Conservation (phyloP, 1,139 yeast species). For the Yamadazyma pseudoaaseri region DNA sequence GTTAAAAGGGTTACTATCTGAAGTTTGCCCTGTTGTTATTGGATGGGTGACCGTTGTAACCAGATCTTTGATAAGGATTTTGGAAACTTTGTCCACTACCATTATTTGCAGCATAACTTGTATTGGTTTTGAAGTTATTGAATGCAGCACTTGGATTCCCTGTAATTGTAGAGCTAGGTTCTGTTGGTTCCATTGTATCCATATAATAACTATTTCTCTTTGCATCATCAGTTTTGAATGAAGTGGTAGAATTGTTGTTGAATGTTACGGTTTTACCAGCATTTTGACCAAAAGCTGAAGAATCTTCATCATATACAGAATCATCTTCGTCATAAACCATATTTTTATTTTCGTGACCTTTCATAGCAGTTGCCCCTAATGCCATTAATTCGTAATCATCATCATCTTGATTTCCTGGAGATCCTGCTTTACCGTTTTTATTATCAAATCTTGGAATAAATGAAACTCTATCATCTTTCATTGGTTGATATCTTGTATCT, state of each 20-base stretch:
- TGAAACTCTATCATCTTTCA: conserved; percentile 94
- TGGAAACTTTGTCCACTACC: conserved; percentile 14
- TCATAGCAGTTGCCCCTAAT: conserved; percentile 85
- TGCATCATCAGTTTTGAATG: conserved; percentile 14
- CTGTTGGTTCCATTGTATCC: conserved; percentile 38
- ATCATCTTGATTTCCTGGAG: conserved; percentile 28
- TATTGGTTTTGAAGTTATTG: conserved; percentile 21
- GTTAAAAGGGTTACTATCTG: conserved; percentile 10
- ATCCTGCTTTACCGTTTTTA: conserved; percentile 31
- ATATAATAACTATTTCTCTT: conserved; percentile 34
- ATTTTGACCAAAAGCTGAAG: conserved; percentile 16
- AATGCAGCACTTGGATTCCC: conserved; percentile 41
- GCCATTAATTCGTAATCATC: conserved; percentile 82
- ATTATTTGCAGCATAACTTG: conserved; percentile 13
- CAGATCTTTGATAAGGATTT: conserved; percentile 17
- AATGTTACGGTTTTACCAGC: conserved; percentile 9
- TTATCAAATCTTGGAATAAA: conserved; percentile 66
- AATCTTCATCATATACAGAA: conserved; percentile 34
- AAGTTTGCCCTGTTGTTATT: conserved; percentile 20
- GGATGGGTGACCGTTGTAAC: conserved; percentile 10
- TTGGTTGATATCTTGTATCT: conserved; percentile 92
- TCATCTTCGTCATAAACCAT: conserved; percentile 33
- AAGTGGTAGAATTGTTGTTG: conserved; percentile 9
- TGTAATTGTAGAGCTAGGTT: conserved; percentile 44
- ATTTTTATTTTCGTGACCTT: conserved; percentile 60